Conservation (phyloP, 1,284 basidiomycete species). For the Paramarasmius palmivorus region DNA sequence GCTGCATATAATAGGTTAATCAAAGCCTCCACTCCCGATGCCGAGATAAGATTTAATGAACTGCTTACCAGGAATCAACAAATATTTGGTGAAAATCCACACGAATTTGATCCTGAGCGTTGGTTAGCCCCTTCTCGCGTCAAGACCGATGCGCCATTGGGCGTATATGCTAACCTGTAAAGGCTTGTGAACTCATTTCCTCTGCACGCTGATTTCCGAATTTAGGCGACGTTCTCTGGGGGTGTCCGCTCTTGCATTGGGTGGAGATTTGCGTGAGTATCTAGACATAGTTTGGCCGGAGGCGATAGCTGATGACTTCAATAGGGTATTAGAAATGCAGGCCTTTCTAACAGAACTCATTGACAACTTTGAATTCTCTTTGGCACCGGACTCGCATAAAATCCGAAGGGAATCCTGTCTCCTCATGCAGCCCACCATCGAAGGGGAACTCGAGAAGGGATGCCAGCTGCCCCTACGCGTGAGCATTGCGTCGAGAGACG, state of each 20-base stretch:
- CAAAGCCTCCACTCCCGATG: background rate
- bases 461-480: constrained; percentile 51
- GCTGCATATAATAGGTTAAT: constrained; percentile 33
- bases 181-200: constrained; percentile 19
- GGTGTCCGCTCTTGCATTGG: constrained; percentile 44
- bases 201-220: constrained; percentile 2
- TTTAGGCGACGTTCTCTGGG: constrained; percentile 46
- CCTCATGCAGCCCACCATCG: constrained; percentile 47
- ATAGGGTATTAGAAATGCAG: constrained; percentile 48
- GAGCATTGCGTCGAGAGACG: constrained; percentile 35
- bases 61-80: constrained; percentile 23
- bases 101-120: constrained; percentile 45
- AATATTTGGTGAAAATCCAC: constrained; percentile 34
- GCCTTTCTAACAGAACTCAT: constrained; percentile 49
- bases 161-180: constrained; percentile 54
- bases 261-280: constrained; percentile 50
- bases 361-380: constrained; percentile 46
- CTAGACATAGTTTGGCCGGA: background rate
- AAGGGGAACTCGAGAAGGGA: constrained; percentile 43
- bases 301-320: background rate
- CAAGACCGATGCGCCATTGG: constrained; percentile 39
- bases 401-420: constrained; percentile 41
- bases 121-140: constrained; percentile 39
- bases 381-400: constrained; percentile 36
- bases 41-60: background rate